phyloP scores from a whole-genome alignment of 495 filamentous ascomycete genomes.

The Hyaloscypha finlandica region DNA sequence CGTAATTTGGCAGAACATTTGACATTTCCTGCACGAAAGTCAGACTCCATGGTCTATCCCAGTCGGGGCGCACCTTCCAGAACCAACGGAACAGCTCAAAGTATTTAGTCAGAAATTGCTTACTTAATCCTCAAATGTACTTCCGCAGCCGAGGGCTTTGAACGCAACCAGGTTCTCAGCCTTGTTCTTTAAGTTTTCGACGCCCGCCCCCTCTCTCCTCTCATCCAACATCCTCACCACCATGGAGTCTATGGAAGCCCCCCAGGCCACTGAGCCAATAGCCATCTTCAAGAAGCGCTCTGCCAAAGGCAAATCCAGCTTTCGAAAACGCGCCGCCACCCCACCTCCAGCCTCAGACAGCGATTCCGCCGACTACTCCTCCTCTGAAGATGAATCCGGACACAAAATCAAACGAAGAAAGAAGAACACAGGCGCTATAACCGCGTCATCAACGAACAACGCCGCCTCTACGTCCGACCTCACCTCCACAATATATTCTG shows the following conservation, averaged over 20 bases:
- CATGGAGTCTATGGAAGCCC: slow-evolving; percentile 34
- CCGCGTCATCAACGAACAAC: slow-evolving; percentile 50
- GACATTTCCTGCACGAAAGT: neutral
- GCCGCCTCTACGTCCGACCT: slow-evolving; percentile 42
- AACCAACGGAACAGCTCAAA: neutral
- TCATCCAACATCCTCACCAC: neutral
- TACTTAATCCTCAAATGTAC: too few species aligned
- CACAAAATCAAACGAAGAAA: slow-evolving; percentile 75
- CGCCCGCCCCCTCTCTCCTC: neutral
- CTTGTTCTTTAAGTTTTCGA: neutral
- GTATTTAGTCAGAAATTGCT: too few species aligned
- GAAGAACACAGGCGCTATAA: slow-evolving; percentile 64
- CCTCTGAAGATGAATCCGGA: slow-evolving; percentile 76
- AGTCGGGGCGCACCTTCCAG: neutral
- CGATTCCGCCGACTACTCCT: slow-evolving; percentile 61
- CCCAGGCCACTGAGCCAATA: slow-evolving; percentile 43
- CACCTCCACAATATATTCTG: slow-evolving; percentile 57
- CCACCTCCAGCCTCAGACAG: slow-evolving; percentile 67
- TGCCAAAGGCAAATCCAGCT: slow-evolving; percentile 70
- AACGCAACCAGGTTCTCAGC: neutral
- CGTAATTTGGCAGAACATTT: slow-evolving; percentile 7
- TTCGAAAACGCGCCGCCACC: slow-evolving; percentile 81
- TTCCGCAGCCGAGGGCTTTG: neutral
- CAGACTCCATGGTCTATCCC: neutral
- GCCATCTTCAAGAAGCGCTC: slow-evolving; percentile 87